A percentile compares a stretch with the other conserved stretches of the same genome.
Conservation (phyloP, 306 rosid genomes). For the Gleditsia sinensis region DNA sequence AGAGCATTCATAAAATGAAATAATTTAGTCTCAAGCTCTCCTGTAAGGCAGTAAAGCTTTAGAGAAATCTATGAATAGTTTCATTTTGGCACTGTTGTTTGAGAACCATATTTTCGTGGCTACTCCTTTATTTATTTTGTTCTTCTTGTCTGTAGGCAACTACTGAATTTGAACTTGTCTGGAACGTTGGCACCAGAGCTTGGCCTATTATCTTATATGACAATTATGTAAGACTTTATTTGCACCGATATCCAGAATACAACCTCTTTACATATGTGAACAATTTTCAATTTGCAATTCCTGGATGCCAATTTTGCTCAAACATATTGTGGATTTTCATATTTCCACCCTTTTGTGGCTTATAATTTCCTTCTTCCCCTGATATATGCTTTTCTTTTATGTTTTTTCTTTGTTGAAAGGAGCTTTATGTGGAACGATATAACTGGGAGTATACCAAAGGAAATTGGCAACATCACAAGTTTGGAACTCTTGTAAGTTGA, state of each 20-base stretch:
- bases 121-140: conserved; percentile 15
- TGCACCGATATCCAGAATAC: conserved; percentile 14
- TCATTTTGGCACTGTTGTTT: neutral
- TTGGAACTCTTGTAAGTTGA: conserved; percentile 78
- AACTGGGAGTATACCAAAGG: conserved; percentile 82
- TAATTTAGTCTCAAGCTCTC: neutral
- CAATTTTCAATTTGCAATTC: conserved; percentile 13
- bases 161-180: conserved; percentile 54
- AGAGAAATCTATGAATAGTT: neutral
- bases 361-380: conserved; percentile 36
- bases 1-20: neutral
- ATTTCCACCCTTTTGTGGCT: conserved; percentile 20
- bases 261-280: neutral
- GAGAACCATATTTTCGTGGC: conserved; percentile 15
- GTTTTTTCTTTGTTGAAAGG: conserved; percentile 63
- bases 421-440: conserved; percentile 90
- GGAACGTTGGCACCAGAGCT: conserved; percentile 85
- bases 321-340: conserved; percentile 11
- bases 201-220: conserved; percentile 60
- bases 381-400: conserved; percentile 32
- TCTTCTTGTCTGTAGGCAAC: conserved; percentile 67
- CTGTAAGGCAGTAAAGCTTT: conserved; percentile 6
- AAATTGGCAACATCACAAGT: conserved; percentile 72
- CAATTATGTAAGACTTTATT: conserved; percentile 61
- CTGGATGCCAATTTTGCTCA: conserved; percentile 4